phyloP scores from a whole-genome alignment of 1,139 yeast genomes.

The Geotrichum carabidarum region DNA sequence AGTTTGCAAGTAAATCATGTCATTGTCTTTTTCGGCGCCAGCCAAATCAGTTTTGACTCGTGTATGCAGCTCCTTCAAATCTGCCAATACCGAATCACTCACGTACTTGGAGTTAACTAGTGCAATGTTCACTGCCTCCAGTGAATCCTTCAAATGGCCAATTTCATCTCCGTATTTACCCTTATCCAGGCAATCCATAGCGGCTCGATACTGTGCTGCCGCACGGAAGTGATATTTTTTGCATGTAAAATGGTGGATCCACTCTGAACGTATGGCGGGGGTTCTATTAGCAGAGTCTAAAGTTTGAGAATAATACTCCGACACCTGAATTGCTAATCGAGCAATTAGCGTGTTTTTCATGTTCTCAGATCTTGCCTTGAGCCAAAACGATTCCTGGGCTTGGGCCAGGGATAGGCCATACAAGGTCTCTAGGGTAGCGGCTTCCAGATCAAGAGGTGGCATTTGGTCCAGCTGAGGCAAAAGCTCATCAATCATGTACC shows the following conservation, averaged over 20 bases:
- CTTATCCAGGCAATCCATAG: slow-evolving; percentile 47
- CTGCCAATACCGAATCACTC: slow-evolving; percentile 42
- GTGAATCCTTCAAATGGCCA: slow-evolving; percentile 49
- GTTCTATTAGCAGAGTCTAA: slow-evolving; percentile 45
- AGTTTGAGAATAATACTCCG: slow-evolving; percentile 52
- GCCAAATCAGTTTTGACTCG: slow-evolving; percentile 47
- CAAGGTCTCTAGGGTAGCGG: slow-evolving; percentile 43
- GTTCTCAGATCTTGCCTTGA: slow-evolving; percentile 52
- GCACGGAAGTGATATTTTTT: slow-evolving; percentile 63
- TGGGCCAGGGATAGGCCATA: slow-evolving; percentile 63
- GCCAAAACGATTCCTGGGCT: slow-evolving; percentile 86
- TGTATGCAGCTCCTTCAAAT: slow-evolving; percentile 45
- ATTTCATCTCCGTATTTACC: slow-evolving; percentile 68
- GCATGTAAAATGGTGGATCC: slow-evolving; percentile 57
- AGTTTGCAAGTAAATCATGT: slow-evolving; percentile 63
- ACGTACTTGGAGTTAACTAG: slow-evolving; percentile 41
- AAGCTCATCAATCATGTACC: slow-evolving; percentile 37
- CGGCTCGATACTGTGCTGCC: slow-evolving; percentile 61
- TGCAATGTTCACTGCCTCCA: slow-evolving; percentile 32
- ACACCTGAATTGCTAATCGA: slow-evolving; percentile 58
- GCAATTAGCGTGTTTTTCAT: slow-evolving; percentile 60
- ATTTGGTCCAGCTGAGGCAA: slow-evolving; percentile 27
- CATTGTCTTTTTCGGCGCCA: slow-evolving; percentile 72
- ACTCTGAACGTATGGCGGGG: slow-evolving; percentile 53
- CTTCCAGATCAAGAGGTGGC: slow-evolving; percentile 45